Percentiles rank a stretch among this genome's conserved stretches.
Conservation (phyloP, 495 filamentous ascomycete genomes). For the Cercophora sp. region DNA sequence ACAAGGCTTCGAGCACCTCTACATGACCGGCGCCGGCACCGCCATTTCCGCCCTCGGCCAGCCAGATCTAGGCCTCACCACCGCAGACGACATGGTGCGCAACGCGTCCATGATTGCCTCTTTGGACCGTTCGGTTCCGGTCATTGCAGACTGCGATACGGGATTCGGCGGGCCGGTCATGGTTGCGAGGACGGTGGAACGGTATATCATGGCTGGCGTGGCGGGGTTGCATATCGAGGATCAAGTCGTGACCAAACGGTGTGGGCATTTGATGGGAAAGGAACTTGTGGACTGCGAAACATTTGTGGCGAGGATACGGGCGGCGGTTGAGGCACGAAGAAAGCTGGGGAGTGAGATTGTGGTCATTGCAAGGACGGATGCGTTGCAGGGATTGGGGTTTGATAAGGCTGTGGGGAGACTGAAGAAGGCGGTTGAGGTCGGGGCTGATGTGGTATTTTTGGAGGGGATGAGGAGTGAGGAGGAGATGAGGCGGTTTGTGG, state of each 20-base stretch:
- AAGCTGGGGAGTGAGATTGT: conserved; percentile 55
- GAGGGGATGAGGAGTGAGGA: conserved; percentile 59
- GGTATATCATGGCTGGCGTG: conserved; percentile 64
- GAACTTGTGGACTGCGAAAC: conserved; percentile 51
- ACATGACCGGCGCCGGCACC: conserved; percentile 73
- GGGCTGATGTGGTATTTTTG: conserved; percentile 62
- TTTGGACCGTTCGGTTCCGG: conserved; percentile 50
- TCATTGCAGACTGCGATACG: conserved; percentile 71
- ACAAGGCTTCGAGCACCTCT: conserved; percentile 58
- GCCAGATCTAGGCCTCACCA: conserved; percentile 63
- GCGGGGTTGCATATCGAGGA: conserved; percentile 72
- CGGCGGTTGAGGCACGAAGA: conserved; percentile 31
- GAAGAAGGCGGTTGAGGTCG: conserved; percentile 51
- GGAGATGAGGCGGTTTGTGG: conserved; percentile 22
- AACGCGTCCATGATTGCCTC: conserved; percentile 65
- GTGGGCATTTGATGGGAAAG: conserved; percentile 61
- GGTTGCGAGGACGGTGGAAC: conserved; percentile 57
- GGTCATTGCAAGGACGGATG: conserved; percentile 67
- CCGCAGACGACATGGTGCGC: conserved; percentile 59
- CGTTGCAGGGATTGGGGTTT: conserved; percentile 59
- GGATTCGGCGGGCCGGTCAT: conserved; percentile 61
- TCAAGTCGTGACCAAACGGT: conserved; percentile 63
- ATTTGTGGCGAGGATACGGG: conserved; percentile 53
- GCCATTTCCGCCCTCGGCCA: conserved; percentile 58
- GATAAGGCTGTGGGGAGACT: conserved; percentile 56